These are phyloP conservation scores for Aspergillus luchuensis DNA, from an alignment of 2,329 filamentous ascomycete genomes.

Conservation along the genomic window DNA sequence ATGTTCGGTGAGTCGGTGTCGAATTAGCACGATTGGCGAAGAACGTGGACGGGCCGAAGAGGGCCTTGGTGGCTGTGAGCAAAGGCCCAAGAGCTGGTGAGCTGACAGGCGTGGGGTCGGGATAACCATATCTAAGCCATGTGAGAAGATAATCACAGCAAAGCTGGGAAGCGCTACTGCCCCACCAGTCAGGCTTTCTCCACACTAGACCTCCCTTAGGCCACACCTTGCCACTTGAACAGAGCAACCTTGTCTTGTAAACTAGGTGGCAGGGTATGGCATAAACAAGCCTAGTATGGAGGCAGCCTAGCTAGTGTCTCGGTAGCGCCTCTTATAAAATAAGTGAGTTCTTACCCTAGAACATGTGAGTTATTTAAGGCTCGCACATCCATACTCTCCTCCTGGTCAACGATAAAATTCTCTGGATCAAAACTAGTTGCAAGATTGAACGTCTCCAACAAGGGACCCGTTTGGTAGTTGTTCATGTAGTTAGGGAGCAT, in stretches of 20 bases:
- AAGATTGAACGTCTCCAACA: background rate
- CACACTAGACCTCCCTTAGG: too few relatives aligned
- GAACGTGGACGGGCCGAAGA: background rate
- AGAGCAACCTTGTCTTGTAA: too few relatives aligned
- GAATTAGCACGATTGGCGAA: background rate
- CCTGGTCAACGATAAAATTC: background rate
- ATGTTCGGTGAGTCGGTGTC: background rate
- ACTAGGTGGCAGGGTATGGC: too few relatives aligned
- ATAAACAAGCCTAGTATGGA: too few relatives aligned
- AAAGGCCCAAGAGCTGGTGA: background rate
- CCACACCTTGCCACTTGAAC: too few relatives aligned
- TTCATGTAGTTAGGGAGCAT: background rate
- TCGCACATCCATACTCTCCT: background rate
- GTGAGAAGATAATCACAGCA: background rate
- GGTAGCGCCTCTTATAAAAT: too few relatives aligned
- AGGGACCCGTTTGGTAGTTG: background rate
- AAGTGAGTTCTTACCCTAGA: background rate
- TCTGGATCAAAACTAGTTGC: background rate
- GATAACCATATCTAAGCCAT: background rate
- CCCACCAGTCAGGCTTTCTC: too few relatives aligned
- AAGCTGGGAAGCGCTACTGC: too few relatives aligned
- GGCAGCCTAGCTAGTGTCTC: too few relatives aligned
- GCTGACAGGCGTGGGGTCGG: background rate
- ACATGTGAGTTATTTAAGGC: background rate
- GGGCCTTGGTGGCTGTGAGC: background rate